Evolutionary conservation across 257 asterid genomes (phyloP).

Genomic region (Capsicum rhomboideum): DNA sequence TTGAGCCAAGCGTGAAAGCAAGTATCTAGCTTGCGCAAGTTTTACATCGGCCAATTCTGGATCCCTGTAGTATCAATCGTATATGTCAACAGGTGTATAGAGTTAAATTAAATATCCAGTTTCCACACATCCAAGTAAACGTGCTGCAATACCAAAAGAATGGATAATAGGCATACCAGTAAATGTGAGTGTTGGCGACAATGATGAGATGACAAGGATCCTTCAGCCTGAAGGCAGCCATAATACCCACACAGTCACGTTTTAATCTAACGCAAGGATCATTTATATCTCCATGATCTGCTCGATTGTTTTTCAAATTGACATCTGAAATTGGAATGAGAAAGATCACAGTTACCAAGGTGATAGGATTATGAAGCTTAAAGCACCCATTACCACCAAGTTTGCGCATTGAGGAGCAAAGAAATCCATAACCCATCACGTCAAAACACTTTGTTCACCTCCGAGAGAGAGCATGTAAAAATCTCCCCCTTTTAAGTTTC

Average conservation of each 20-base stretch:
- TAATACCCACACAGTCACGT: slow-evolving; percentile 90
- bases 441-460: not conserved
- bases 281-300: slow-evolving; percentile 56
- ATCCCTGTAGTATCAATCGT: slow-evolving; percentile 45
- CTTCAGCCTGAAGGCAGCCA: slow-evolving; percentile 81
- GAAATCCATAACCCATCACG: not conserved
- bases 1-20: slow-evolving; percentile 62
- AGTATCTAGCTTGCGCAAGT: slow-evolving; percentile 78
- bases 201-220: slow-evolving; percentile 47
- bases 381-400: not conserved
- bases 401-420: not conserved
- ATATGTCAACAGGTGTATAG: not conserved
- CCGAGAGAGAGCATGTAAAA: not conserved
- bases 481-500: not conserved
- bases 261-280: slow-evolving; percentile 80
- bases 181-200: slow-evolving; percentile 77
- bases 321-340: slow-evolving; percentile 27
- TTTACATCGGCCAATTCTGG: slow-evolving; percentile 89
- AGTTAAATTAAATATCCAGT: not conserved
- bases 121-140: no score
- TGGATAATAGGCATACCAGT: slow-evolving; percentile 43
- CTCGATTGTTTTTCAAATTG: slow-evolving; percentile 19
- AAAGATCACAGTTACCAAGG: not conserved
- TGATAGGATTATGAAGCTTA: not conserved
- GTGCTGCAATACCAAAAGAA: not conserved